Base-by-base conservation (phyloP, 805 yeast species). In the Cyberlindnera meyerae region DNA sequence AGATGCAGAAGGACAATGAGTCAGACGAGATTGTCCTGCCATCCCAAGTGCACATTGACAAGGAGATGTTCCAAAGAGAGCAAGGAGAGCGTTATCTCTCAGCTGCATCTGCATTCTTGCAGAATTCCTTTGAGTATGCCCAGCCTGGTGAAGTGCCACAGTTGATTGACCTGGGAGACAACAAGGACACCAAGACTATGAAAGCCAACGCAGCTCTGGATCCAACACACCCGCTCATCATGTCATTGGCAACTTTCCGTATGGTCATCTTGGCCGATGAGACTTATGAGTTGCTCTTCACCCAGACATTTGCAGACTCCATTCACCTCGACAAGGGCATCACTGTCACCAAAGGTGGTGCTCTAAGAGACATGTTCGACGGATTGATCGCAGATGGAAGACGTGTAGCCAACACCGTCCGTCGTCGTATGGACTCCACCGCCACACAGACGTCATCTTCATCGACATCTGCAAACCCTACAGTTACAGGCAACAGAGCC, bases 241-340 rank as follows among this genome's bases (percentile, higher is more conserved):
- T 89, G 35, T 84, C 82, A 36, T 64, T 87, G 13, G 86, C 97
- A 0, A 88, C 96, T 0, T 90, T 90, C 63, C 68, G 97, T 44
- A 90, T 90, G 98, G 94, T 93, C 1, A 65, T 93, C 6, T 65
- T 90, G 6, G 97, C 97, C 0, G 96, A 89, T 57, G 97, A 88
- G 52, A 84, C 96, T 0, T 82, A 87, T 48, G 97, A 93, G 58
- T 66, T 82, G 27, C 77, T 90, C 43, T 93, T 93, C 62, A 70
- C 85, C 11, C 65, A 68, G 18, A 81, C 88, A 0, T 64, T 87
- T 24, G 70, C 82, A 38, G 58, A 67, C n/a, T 73, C 90, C 0
- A 71, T 85, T 34, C 86, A 83, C 53, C 68, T 85, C 32, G 72
- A 75, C 39, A 72, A 73, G 45, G 75, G 72, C 25, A 67, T 73